phyloP scores from a whole-genome alignment of 306 rosid species.

The Spatholobus suberectus region DNA sequence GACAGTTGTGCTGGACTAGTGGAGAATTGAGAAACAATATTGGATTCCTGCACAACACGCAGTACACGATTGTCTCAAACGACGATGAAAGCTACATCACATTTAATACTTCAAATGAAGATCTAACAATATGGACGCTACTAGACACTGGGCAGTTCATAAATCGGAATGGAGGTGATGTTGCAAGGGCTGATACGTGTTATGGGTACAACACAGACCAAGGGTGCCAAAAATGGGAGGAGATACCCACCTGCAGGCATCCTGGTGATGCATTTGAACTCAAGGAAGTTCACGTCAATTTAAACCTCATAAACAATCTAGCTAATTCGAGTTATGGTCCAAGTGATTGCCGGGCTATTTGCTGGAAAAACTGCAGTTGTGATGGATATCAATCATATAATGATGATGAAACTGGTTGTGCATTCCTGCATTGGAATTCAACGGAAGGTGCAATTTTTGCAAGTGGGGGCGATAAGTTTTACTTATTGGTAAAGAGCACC shows the following conservation, averaged over 20 bases:
- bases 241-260: too few species aligned
- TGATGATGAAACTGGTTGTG: constrained; percentile 30
- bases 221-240: too few species aligned
- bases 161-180: neutral
- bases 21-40: neutral
- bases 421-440: too few species aligned
- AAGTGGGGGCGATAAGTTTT: neutral
- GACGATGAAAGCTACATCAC: constrained; percentile 12
- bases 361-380: too few species aligned
- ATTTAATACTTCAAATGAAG: neutral
- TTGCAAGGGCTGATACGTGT: too few species aligned
- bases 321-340: neutral
- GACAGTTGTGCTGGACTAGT: constrained; percentile 3
- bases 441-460: too few species aligned
- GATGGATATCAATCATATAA: neutral
- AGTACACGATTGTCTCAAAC: neutral
- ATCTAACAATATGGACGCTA: neutral
- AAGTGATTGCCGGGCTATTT: constrained; percentile 37
- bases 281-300: too few species aligned
- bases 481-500: neutral
- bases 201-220: too few species aligned
- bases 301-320: neutral
- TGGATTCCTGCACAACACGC: neutral
- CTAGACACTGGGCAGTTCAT: constrained; percentile 2
- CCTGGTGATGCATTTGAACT: too few species aligned